Base-by-base conservation (phyloP, 345 rosid genomes). In the Triadica sebifera region DNA sequence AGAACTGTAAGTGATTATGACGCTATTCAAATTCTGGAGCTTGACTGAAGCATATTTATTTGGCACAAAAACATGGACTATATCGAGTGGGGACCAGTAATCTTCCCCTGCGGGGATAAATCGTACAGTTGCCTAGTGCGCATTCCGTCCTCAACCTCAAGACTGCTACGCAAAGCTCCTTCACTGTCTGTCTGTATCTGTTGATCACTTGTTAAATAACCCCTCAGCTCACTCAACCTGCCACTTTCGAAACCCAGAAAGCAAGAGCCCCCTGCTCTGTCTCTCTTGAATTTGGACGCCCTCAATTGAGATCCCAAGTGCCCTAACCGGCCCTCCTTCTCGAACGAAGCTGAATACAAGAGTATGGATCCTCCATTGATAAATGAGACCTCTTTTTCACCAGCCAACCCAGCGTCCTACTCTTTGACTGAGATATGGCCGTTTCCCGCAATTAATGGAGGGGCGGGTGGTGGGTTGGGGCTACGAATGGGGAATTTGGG, bases 321-420 rank as follows among this genome's bases (percentile, higher is more conserved):
- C 70, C 72, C 47, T 50, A 1, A 29, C 34, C 1, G 34, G 1
- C 34, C 75, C 57, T 72, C n/a, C 50, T 69, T 38, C 46, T 69
- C 34, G 25, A 20, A 69, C 63, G 73, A 73, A 53, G 34, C 56
- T 17, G 56, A 74, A n/a, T 74, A 20, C 13, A 38, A 8, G 24
- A 67, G 0, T 34, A 94, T 94, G 98, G 97, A 94, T 85, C 90
- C 90, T 80, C 95, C 97, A 22, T 82, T 92, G 56, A 77, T 89
- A 76, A 89, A 84, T 74, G 93, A 89, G 68, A 82, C 93, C 13
- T 86, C 96, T 43, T 93, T 93, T 85, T 89, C 97, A 22, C 84
- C 91, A 25, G 96, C 96, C 2, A 89, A 92, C 82, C 95, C 93
- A 17, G 86, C 93, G 20, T 88, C 97, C 75, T 80, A 80, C 70